Conservation (phyloP, 1,139 yeast genomes). For the Hansenula anomala region DNA sequence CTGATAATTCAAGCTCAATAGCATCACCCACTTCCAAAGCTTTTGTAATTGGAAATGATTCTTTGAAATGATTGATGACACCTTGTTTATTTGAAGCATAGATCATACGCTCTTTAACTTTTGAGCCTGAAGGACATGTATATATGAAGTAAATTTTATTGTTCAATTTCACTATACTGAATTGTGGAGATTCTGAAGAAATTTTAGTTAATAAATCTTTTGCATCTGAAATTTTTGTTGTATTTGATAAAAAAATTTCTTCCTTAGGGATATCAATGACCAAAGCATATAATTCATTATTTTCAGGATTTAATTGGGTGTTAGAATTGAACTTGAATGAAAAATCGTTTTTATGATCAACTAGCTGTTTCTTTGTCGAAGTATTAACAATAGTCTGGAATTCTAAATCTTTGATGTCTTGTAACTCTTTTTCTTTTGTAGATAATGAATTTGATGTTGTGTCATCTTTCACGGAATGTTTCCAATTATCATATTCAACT, state of each 20-base stretch:
- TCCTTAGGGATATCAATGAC: conserved; percentile 32
- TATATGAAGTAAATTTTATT: conserved; percentile 51
- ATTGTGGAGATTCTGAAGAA: conserved; percentile 45
- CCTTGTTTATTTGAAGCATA: conserved; percentile 83
- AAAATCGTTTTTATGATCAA: conserved; percentile 18
- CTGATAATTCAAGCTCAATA: conserved; percentile 50
- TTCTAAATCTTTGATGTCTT: conserved; percentile 33
- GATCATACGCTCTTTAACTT: conserved; percentile 87
- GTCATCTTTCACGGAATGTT: conserved; percentile 11
- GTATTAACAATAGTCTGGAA: conserved; percentile 21
- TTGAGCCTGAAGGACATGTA: conserved; percentile 87
- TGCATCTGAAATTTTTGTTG: conserved; percentile 18
- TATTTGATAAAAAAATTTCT: conserved; percentile 26
- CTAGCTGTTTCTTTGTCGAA: conserved; percentile 16
- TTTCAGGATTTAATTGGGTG: conserved; percentile 10
- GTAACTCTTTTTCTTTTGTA: conserved; percentile 18
- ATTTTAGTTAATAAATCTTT: conserved; percentile 25
- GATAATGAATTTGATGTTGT: conserved; percentile 11
- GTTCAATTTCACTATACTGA: conserved; percentile 46
- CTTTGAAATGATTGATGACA: conserved; percentile 46
- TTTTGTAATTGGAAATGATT: conserved; percentile 30
- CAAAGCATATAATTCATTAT: conserved; percentile 28
- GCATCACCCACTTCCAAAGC: conserved; percentile 68
- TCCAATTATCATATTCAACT: conserved; percentile 46
- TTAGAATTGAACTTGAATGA: conserved; percentile 21